phyloP scores from a whole-genome alignment of 768 basidiomycete genomes.

The Leccinum boreale region DNA sequence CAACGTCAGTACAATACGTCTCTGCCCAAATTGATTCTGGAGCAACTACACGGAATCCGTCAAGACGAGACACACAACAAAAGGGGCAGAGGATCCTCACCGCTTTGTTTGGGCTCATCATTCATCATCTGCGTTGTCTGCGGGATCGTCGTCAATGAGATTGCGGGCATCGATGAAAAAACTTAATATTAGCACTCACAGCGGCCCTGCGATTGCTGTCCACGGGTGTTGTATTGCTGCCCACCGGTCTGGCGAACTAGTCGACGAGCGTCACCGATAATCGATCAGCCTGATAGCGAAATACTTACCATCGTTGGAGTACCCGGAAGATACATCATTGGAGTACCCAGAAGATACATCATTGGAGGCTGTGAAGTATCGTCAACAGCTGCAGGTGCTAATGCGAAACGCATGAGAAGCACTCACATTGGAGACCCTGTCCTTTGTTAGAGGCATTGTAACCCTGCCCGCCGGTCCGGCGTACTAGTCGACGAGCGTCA shows the following conservation, averaged over 20 bases:
- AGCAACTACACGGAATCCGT: neutral
- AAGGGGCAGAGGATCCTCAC: slow-evolving; percentile 32
- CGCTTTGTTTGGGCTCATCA: slow-evolving; percentile 48
- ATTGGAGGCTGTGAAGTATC: neutral
- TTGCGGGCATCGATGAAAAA: slow-evolving; percentile 7
- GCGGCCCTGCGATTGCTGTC: slow-evolving; percentile 21
- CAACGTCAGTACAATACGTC: neutral
- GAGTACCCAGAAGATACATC: neutral
- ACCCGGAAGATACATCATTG: no score
- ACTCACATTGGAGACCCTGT: slow-evolving; percentile 14
- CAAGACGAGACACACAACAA: neutral
- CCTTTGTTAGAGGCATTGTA: slow-evolving; percentile 55
- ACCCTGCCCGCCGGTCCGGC: slow-evolving; percentile 62
- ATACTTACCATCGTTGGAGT: neutral
- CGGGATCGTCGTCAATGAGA: neutral
- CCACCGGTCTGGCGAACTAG: slow-evolving; percentile 61
- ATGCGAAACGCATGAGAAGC: neutral
- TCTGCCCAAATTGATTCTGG: neutral
- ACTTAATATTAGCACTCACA: slow-evolving; percentile 14
- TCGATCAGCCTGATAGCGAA: slow-evolving; percentile 4
- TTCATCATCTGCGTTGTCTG: slow-evolving; percentile 60
- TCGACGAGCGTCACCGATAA: slow-evolving; percentile 5
- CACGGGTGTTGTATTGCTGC: slow-evolving; percentile 13
- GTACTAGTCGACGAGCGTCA: slow-evolving; percentile 31
- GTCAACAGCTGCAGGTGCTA: neutral